phyloP scores from a whole-genome alignment of 1,284 basidiomycete genomes.

The Hemileia vastatrix region DNA sequence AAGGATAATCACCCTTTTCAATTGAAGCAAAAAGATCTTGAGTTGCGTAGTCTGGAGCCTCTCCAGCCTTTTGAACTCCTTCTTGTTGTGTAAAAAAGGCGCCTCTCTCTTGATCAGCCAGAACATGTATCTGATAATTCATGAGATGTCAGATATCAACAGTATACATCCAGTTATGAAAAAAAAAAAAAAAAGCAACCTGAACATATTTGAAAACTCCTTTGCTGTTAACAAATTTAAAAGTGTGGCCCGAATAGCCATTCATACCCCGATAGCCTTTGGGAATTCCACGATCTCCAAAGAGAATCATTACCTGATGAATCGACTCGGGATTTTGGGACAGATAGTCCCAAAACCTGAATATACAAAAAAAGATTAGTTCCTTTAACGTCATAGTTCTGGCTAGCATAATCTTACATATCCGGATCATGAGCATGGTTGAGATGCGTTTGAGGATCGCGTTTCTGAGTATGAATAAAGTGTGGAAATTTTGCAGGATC shows the following conservation, averaged over 20 bases:
- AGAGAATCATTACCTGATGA: slow-evolving; percentile 22
- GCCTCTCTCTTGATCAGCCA: slow-evolving; percentile 15
- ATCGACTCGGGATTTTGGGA: slow-evolving; percentile 22
- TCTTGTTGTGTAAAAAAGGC: slow-evolving; percentile 18
- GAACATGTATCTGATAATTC: slow-evolving; percentile 7
- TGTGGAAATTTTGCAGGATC: slow-evolving; percentile 56
- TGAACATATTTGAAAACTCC: slow-evolving; percentile 22
- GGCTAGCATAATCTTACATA: not conserved
- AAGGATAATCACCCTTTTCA: slow-evolving; percentile 35
- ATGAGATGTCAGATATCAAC: not conserved
- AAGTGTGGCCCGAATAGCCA: slow-evolving; percentile 17
- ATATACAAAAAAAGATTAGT: not conserved
- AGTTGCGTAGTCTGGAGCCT: slow-evolving; percentile 16
- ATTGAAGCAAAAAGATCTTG: slow-evolving; percentile 30
- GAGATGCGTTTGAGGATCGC: slow-evolving; percentile 21
- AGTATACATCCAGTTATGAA: not conserved
- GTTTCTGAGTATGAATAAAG: slow-evolving; percentile 24
- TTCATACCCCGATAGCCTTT: slow-evolving; percentile 17
- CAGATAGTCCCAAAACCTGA: slow-evolving; percentile 21
- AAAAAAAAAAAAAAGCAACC: not conserved
- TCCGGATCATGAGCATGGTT: slow-evolving; percentile 19
- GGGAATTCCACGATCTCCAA: slow-evolving; percentile 19
- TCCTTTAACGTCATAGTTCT: not conserved
- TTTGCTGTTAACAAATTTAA: slow-evolving; percentile 20
- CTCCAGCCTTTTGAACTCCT: slow-evolving; percentile 13